Base-by-base conservation (phyloP, 2,329 filamentous ascomycete species). In the Pseudopyrenochaeta lycopersici region DNA sequence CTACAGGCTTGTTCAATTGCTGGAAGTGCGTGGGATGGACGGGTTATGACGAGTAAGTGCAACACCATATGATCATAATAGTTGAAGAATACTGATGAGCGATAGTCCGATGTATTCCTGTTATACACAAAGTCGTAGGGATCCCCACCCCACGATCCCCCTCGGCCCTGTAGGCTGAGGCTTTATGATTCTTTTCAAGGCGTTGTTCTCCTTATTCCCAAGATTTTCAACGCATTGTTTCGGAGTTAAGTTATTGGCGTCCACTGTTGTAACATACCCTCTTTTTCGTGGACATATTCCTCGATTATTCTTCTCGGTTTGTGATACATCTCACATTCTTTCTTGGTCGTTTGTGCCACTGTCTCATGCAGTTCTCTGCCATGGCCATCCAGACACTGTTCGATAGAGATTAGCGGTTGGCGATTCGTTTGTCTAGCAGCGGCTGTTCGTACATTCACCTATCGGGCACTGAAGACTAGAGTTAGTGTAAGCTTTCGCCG, bases 1-100 rank as follows among this genome's bases (percentile, higher is more conserved):
- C 69, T 1, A 67, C 56, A 0, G 64, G 66, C 3, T 30, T 75
- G 39, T 75, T 75, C 49, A 73, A 74, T 40, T 73, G 70, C 52
- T 74, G 71, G 71, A 74, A 73, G 48, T 74, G 71, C 48, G 69
- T 74, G 40, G 72, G 72, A 2, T 76, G 71, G 71, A 70, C 63
- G 14, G 70, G 72, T 7, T 68, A 69, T 47, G 52, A 68, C 32
- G 71, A 73, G 69, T 72, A 64, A 64, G 69, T 63, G 20, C 10
- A 7, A n/a, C 17, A 20, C n/a, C 4, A 9, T 4, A 12, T 35
- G 0, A 20, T 18, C 17, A 27, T 17, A 15, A 20, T 1, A 14
- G 23, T 10, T n/a, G 40, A 44, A 23, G 23, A 23, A 31, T 45
- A 27, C 59, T 64, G 54, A 64, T 29, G 38, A 21, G 10, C 17